Percentiles rank a stretch among this genome's conserved stretches.
Conservation (phyloP, 2,329 filamentous ascomycete species). For the Leptographium lundbergii region DNA sequence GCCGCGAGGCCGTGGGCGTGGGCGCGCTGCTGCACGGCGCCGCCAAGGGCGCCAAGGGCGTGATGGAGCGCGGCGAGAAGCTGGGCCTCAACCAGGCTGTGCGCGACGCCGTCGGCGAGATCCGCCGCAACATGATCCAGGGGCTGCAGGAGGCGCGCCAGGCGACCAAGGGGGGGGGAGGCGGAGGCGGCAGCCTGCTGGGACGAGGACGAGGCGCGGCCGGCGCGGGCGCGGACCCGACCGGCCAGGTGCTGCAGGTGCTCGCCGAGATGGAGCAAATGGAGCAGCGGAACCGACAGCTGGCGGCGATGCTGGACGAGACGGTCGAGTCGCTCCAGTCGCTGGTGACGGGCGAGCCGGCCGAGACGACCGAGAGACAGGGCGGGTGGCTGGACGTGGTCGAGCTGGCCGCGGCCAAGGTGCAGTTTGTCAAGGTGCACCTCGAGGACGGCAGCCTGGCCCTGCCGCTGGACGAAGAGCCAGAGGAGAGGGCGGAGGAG, state of each 20-base stretch:
- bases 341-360: slow-evolving; percentile 31
- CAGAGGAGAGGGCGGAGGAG: neutral
- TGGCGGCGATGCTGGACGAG: slow-evolving; percentile 56
- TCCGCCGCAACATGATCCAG: slow-evolving; percentile 62
- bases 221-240: neutral
- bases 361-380: slow-evolving; percentile 10
- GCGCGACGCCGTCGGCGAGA: slow-evolving; percentile 69
- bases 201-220: neutral
- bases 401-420: slow-evolving; percentile 46
- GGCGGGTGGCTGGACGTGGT: slow-evolving; percentile 38
- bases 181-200: neutral
- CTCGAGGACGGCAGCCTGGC: slow-evolving; percentile 36
- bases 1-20: slow-evolving; percentile 46
- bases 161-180: slow-evolving; percentile 20
- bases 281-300: slow-evolving; percentile 49
- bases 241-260: neutral
- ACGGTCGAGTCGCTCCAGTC: slow-evolving; percentile 51
- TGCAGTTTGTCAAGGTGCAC: slow-evolving; percentile 52
- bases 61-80: slow-evolving; percentile 60
- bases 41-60: slow-evolving; percentile 61
- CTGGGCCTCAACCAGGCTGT: slow-evolving; percentile 71
- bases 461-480: slow-evolving; percentile 10
- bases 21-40: slow-evolving; percentile 66
- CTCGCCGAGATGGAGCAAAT: slow-evolving; percentile 26
- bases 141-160: slow-evolving; percentile 46